Base-by-base conservation (phyloP, 352 stramenopile genomes). In the Discostella stelligera region DNA sequence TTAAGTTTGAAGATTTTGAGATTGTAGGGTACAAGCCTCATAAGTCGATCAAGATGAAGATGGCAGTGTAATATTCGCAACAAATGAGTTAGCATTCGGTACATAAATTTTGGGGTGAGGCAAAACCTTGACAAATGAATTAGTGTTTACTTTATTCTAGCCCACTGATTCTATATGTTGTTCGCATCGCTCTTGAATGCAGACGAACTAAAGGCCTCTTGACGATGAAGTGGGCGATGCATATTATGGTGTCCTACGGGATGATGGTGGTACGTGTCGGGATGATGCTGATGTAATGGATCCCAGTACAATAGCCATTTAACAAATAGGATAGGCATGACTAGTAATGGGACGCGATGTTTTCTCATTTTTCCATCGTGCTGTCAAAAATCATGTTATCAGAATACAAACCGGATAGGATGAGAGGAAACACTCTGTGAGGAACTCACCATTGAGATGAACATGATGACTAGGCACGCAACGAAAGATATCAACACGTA, bases 11-110 rank as follows among this genome's bases (percentile, higher is more conserved):
- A 4, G 97, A 99, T 83, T 98, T 99, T 62, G 94, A 96, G 60
- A 77, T 99, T 11, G 88, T 96, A 16, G 95, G 93, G 46, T 99
- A 99, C 89, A 92, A 96, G 25, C 97, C 97, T 4, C 92, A 98
- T 70, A 94, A 94, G 67, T 91, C 94, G 52, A 99, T 99, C 85
- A 98, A 98, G 84, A 99, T 99, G 97, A 93, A 98, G 75, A 99
- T 99, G 97, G 97, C 97, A 6, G 97, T 98, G 1, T 84, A 55
- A 76, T 65, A 44, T 14, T 44, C 37, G 7, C 37, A 13, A 10
- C 37, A 44, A 14, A 14, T 44, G 37, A 14, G 37, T 14, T 44
- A 8, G 37, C 37, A 44, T 2, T 44, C 11, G 37, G 13, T 10
- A 13, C 37, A 44, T 44, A 8, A 2, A 32, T 32, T 32, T 59